phyloP scores from a whole-genome alignment of 2,329 filamentous ascomycete genomes.

The Fusarium incarnatum region DNA sequence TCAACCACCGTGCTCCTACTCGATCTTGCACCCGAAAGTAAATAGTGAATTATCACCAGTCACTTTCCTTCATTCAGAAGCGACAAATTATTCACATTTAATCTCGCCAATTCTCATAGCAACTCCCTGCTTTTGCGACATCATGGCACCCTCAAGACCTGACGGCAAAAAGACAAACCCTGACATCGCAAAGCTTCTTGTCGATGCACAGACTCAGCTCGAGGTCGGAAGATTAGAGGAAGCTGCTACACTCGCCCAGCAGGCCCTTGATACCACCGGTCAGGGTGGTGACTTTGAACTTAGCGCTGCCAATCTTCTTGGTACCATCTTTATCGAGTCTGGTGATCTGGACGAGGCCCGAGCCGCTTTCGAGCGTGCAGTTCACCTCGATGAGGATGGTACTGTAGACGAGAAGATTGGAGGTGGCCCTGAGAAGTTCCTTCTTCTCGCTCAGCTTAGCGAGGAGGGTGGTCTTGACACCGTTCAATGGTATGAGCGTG shows the following conservation, averaged over 20 bases:
- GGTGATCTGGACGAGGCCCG: constrained; percentile 84
- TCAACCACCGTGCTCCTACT: constrained; percentile 1
- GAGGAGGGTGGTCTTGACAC: constrained; percentile 75
- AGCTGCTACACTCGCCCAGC: constrained; percentile 55
- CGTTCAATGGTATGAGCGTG: constrained; percentile 75
- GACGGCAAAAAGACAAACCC: constrained; percentile 53
- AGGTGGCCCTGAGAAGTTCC: constrained; percentile 91
- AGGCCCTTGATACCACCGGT: constrained; percentile 59
- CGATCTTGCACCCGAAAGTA: background rate
- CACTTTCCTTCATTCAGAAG: background rate
- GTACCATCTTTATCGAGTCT: constrained; percentile 83
- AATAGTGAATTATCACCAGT: background rate
- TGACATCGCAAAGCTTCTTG: constrained; percentile 50
- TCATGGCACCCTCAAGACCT: constrained; percentile 58
- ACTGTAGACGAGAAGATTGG: constrained; percentile 75
- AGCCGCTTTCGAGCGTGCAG: constrained; percentile 77
- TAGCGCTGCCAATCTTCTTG: constrained; percentile 79
- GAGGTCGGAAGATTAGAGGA: constrained; percentile 57
- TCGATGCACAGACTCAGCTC: constrained; percentile 57
- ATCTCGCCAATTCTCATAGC: background rate
- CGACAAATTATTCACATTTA: background rate
- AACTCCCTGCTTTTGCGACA: constrained; percentile 24
- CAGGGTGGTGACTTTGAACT: constrained; percentile 64
- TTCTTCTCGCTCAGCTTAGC: constrained; percentile 92
- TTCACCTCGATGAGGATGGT: constrained; percentile 81